A percentile compares a stretch with the other conserved stretches of the same genome.
phyloP scores from a whole-genome alignment of 495 filamentous ascomycete genomes.

The Aspergillus steynii region DNA sequence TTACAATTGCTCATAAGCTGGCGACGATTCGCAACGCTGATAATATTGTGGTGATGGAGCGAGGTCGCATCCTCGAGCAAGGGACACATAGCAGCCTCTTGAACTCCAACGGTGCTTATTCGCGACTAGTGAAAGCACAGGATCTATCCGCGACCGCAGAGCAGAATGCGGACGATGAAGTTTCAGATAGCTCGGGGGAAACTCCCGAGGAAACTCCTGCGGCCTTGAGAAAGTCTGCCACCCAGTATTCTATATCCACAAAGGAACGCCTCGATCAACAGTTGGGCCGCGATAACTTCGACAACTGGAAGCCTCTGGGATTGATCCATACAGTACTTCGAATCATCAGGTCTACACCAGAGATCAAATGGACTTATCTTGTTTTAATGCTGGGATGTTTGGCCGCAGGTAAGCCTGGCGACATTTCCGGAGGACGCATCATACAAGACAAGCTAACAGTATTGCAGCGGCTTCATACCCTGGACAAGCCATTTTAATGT shows the following conservation, averaged over 20 bases:
- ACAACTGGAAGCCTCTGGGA: slow-evolving; percentile 20
- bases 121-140: slow-evolving; percentile 68
- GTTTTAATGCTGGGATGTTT: slow-evolving; percentile 10
- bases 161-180: slow-evolving; percentile 1
- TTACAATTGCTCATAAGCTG: slow-evolving; percentile 84
- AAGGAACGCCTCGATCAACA: slow-evolving; percentile 9
- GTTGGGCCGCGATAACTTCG: slow-evolving; percentile 16
- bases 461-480: slow-evolving; percentile 26
- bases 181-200: background rate
- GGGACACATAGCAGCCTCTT: slow-evolving; percentile 60
- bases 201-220: background rate
- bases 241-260: slow-evolving; percentile 10
- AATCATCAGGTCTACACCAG: slow-evolving; percentile 14
- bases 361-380: slow-evolving; percentile 18
- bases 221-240: slow-evolving; percentile 5
- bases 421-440: background rate
- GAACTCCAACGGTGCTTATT: slow-evolving; percentile 54
- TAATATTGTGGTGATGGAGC: slow-evolving; percentile 85
- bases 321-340: slow-evolving; percentile 9
- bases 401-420: background rate
- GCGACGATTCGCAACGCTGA: slow-evolving; percentile 84
- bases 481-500: slow-evolving; percentile 28
- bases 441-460: no score
- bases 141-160: slow-evolving; percentile 42
- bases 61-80: slow-evolving; percentile 77